These are phyloP conservation scores for Leishmania turanica DNA, from an alignment of 208 protist genomes.

Conservation along the genomic window DNA sequence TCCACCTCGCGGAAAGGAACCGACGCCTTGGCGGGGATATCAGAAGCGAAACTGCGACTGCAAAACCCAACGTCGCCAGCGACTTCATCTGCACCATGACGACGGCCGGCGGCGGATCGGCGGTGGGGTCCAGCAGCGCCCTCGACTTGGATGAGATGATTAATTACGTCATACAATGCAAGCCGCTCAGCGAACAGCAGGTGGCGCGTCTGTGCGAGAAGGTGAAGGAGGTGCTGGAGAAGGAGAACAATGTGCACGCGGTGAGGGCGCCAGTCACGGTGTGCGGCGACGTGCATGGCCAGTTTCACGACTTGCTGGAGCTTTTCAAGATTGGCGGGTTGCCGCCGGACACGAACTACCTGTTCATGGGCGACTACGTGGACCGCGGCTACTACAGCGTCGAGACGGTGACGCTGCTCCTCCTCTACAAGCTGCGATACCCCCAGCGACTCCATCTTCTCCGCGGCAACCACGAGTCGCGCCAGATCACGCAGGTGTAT, in stretches of 20 bases:
- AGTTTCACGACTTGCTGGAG: slow-evolving; percentile 99
- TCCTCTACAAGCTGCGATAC: slow-evolving; percentile 97
- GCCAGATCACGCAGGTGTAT: slow-evolving; percentile 99
- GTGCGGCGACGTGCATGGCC: slow-evolving; percentile 96
- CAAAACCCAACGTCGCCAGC: background rate
- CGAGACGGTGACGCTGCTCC: slow-evolving; percentile 93
- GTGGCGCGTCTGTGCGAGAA: slow-evolving; percentile 89
- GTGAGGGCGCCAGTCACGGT: slow-evolving; percentile 93
- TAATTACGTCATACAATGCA: slow-evolving; percentile 86
- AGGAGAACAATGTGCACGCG: slow-evolving; percentile 93
- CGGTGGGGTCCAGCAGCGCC: slow-evolving; percentile 30
- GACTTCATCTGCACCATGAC: slow-evolving; percentile 17
- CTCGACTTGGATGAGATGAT: slow-evolving; percentile 93
- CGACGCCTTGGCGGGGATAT: background rate
- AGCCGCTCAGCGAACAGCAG: slow-evolving; percentile 88
- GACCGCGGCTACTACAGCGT: slow-evolving; percentile 96
- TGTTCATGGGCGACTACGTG: slow-evolving; percentile 98
- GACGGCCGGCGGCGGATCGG: slow-evolving; percentile 24
- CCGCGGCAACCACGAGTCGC: slow-evolving; percentile 98
- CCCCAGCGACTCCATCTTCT: slow-evolving; percentile 96
- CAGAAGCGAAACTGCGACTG: background rate
- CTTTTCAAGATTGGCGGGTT: slow-evolving; percentile 97
- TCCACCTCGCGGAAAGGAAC: background rate
- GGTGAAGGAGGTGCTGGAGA: slow-evolving; percentile 92
- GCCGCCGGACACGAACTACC: slow-evolving; percentile 97